phyloP scores from a whole-genome alignment of 164 flowering plant species.

The Stephania cephalantha region DNA sequence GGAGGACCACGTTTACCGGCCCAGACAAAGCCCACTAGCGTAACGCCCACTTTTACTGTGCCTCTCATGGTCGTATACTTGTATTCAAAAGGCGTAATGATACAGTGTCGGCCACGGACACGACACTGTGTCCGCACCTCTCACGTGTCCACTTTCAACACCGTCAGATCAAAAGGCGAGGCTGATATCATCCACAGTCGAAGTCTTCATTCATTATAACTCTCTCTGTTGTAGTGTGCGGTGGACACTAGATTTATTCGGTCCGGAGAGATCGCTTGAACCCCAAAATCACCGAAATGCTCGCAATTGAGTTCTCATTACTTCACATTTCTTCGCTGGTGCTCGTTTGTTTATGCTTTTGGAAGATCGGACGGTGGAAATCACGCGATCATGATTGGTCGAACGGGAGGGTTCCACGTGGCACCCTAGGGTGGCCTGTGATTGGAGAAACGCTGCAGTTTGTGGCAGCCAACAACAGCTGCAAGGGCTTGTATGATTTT shows the following conservation, averaged over 20 bases:
- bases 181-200: background rate
- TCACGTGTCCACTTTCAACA: background rate
- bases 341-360: background rate
- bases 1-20: no score
- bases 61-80: no score
- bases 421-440: constrained; percentile 40
- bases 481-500: constrained; percentile 44
- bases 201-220: background rate
- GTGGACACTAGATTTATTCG: background rate
- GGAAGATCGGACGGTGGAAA: background rate
- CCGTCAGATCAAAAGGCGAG: background rate
- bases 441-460: constrained; percentile 57
- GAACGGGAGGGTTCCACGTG: constrained; percentile 33
- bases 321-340: background rate
- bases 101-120: background rate
- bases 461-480: constrained; percentile 36
- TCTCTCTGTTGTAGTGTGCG: background rate
- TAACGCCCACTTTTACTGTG: no score
- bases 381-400: background rate
- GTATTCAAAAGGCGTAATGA: background rate
- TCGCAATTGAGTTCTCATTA: background rate
- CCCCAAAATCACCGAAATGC: no score
- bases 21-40: no score
- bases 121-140: background rate
- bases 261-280: background rate